phyloP scores from a whole-genome alignment of 495 filamentous ascomycete species.

The Talaromyces borbonicus region DNA sequence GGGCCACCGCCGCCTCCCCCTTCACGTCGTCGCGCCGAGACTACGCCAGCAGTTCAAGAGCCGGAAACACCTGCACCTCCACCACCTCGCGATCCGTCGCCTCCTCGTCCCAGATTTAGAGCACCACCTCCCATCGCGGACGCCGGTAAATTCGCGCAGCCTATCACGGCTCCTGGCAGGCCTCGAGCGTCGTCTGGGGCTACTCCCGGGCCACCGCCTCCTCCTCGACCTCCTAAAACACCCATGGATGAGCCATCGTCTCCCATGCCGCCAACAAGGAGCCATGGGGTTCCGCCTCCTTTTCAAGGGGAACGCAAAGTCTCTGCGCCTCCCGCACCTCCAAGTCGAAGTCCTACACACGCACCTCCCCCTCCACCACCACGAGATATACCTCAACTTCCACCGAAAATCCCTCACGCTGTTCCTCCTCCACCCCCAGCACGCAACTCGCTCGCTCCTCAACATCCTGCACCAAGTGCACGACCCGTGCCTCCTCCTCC shows the following conservation, averaged over 20 bases:
- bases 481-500: slow-evolving; percentile 20
- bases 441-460: slow-evolving; percentile 33
- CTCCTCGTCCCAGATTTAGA: slow-evolving; percentile 49
- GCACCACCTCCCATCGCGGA: slow-evolving; percentile 80
- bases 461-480: slow-evolving; percentile 37
- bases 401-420: slow-evolving; percentile 55
- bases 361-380: slow-evolving; percentile 61
- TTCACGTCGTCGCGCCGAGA: slow-evolving; percentile 56
- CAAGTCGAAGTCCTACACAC: slow-evolving; percentile 49
- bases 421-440: slow-evolving; percentile 53
- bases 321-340: slow-evolving; percentile 63
- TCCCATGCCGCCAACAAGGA: slow-evolving; percentile 34
- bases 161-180: slow-evolving; percentile 41
- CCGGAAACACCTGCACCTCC: slow-evolving; percentile 46
- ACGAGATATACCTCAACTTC: slow-evolving; percentile 52
- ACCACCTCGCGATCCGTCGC: slow-evolving; percentile 40
- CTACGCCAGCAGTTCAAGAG: slow-evolving; percentile 39
- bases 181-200: slow-evolving; percentile 49
- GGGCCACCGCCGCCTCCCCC: slow-evolving; percentile 80
- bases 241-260: slow-evolving; percentile 57
- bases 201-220: slow-evolving; percentile 51
- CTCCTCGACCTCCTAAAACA: slow-evolving; percentile 79
- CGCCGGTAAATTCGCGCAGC: slow-evolving; percentile 68
- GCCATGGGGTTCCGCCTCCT: slow-evolving; percentile 67
- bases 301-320: slow-evolving; percentile 61